Percentiles rank a stretch among this genome's conserved stretches.
Evolutionary conservation across 495 filamentous ascomycete genomes (phyloP).

Genomic region (Hyaloscypha variabilis): DNA sequence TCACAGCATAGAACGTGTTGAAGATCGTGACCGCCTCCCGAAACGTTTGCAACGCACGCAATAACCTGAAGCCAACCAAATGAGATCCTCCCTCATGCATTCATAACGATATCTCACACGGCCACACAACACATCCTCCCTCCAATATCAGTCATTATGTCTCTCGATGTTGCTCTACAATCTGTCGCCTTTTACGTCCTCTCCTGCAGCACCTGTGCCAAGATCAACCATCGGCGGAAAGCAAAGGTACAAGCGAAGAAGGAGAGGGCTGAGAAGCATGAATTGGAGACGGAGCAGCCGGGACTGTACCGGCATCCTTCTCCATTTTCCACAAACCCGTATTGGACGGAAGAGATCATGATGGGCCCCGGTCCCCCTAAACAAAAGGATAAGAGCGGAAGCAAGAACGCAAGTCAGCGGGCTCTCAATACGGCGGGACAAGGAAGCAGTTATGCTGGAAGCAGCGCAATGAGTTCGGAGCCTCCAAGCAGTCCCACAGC

Average conservation of each 20-base stretch:
- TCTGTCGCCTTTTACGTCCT: slow-evolving; percentile 87
- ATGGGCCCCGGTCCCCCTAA: slow-evolving; percentile 75
- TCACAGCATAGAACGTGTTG: slow-evolving; percentile 2
- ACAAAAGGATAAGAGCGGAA: slow-evolving; percentile 52
- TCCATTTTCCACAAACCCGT: slow-evolving; percentile 80
- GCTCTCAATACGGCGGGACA: slow-evolving; percentile 43
- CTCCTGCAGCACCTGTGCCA: slow-evolving; percentile 79
- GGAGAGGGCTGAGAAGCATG: slow-evolving; percentile 61
- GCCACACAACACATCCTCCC: slow-evolving; percentile 4
- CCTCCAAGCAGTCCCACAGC: slow-evolving; percentile 36
- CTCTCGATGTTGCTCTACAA: slow-evolving; percentile 59
- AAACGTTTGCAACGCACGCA: slow-evolving; percentile 17
- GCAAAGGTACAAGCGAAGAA: slow-evolving; percentile 65
- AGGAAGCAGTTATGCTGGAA: slow-evolving; percentile 38
- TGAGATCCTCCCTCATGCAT: slow-evolving; percentile 25
- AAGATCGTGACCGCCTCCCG: slow-evolving; percentile 13
- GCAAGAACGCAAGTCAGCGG: slow-evolving; percentile 52
- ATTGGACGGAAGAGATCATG: slow-evolving; percentile 82
- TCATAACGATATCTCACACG: slow-evolving; percentile 10
- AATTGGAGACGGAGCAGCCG: slow-evolving; percentile 65
- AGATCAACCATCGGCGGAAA: slow-evolving; percentile 62
- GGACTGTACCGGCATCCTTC: slow-evolving; percentile 76
- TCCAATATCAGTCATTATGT: slow-evolving; percentile 42
- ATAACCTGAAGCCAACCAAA: background rate
- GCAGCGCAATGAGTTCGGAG: slow-evolving; percentile 27